A percentile compares a stretch with the other conserved stretches of the same genome.
Conservation (phyloP, 176 grass and related monocot species). For the Oryza glumipatula region DNA sequence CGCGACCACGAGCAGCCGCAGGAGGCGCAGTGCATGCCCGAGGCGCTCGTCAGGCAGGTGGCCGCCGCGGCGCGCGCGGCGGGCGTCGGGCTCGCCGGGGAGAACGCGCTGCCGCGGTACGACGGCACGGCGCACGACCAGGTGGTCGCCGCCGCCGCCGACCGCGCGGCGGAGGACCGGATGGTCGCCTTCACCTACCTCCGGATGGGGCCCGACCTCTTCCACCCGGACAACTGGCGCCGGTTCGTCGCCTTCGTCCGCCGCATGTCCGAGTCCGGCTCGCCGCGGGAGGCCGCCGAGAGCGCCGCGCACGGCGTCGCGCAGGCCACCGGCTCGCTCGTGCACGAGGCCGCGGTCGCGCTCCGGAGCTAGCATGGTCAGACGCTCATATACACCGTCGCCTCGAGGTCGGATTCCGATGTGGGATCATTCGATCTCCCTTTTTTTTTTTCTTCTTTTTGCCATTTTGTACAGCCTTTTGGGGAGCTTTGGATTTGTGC, state of each 20-base stretch:
- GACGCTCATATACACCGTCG: no score
- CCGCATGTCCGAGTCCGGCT: constrained; percentile 45
- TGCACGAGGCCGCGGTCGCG: constrained; percentile 54
- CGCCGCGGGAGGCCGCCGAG: constrained; percentile 43
- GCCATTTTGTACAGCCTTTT: neutral
- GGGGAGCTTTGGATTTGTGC: neutral
- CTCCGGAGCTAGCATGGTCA: constrained; percentile 40
- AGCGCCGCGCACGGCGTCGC: constrained; percentile 49
- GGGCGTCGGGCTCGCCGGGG: constrained; percentile 52
- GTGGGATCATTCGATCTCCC: neutral
- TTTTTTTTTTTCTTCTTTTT: neutral
- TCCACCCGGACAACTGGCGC: constrained; percentile 66
- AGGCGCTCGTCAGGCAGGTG: constrained; percentile 73
- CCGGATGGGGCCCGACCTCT: constrained; percentile 63
- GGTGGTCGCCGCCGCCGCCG: constrained; percentile 53
- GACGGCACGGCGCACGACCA: constrained; percentile 67
- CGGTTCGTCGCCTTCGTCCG: constrained; percentile 69
- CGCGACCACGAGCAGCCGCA: constrained; percentile 72
- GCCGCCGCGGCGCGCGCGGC: constrained; percentile 50
- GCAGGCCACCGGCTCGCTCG: constrained; percentile 58
- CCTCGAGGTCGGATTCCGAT: neutral
- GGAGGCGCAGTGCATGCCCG: constrained; percentile 64
- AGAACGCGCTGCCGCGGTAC: constrained; percentile 78
- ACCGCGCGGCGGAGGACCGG: constrained; percentile 40
- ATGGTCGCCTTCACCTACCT: constrained; percentile 94